A percentile compares a stretch with the other conserved stretches of the same genome.
phyloP scores from a whole-genome alignment of 352 stramenopile genomes.

The Poterioochromonas sp. region DNA sequence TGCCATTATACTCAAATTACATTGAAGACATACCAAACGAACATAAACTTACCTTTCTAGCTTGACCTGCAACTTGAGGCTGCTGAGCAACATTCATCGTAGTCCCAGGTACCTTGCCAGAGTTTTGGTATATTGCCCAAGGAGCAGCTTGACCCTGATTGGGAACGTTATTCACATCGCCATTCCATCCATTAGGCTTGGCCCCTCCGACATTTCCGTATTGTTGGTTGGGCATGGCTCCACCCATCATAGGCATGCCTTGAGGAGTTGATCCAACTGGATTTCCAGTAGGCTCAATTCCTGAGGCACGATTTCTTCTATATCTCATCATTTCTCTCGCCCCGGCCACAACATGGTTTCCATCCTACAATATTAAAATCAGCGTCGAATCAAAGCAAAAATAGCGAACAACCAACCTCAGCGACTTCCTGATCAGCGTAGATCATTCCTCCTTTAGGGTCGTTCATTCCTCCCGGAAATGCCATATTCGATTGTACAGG shows the following conservation, averaged over 20 bases:
- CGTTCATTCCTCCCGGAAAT: neutral
- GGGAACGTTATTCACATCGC: neutral
- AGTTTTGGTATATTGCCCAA: constrained; percentile 9
- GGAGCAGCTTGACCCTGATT: neutral
- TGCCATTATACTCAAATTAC: too few species aligned
- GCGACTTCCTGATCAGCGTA: neutral
- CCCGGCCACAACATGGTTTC: constrained; percentile 19
- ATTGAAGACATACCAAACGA: too few species aligned
- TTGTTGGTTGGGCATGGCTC: neutral
- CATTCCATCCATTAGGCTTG: neutral
- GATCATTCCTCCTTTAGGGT: neutral
- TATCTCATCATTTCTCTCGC: constrained; percentile 33
- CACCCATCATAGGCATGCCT: neutral
- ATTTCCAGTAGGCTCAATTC: neutral
- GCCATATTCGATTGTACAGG: too few species aligned
- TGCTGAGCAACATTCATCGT: too few species aligned
- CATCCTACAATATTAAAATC: neutral
- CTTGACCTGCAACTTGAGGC: neutral
- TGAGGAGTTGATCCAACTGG: neutral
- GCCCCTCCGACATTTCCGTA: neutral
- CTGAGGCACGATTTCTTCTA: neutral
- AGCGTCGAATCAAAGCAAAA: neutral
- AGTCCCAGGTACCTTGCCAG: neutral
- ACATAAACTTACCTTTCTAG: too few species aligned
- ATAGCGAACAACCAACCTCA: neutral